Evolutionary conservation across 2,329 filamentous ascomycete species (phyloP), one percentile per base, ranked within the genome.

Genomic region (Cladophialophora chaetospira): DNA sequence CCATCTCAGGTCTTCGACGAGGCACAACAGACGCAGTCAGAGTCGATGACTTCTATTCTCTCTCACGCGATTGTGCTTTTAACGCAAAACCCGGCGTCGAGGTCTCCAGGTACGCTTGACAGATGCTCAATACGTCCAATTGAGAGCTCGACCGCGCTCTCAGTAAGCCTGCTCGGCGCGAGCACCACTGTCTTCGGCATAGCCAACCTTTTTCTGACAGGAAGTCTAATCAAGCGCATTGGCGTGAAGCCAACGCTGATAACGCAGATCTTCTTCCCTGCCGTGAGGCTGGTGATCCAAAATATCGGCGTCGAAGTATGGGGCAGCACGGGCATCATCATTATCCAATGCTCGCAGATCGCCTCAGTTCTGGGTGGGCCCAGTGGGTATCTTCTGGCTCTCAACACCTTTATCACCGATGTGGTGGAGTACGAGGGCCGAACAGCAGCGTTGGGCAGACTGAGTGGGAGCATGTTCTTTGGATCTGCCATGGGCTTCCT

Each of bases 321-420:
- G 1, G 82, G 82, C n/a, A 73, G 73, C 2, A 62, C 73, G 0
- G 87, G 87, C n/a, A 88, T 89, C 64, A 71, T 83, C 11, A 85
- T 89, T 25, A 82, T 89, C 26, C 87, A 90, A 69, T 71, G 72
- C 23, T 86, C 82, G 0, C 87, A 90, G 71, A 71, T 86, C 13
- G 85, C 89, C 52, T 88, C 85, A 0, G 75, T 89, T 13, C 62
- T 89, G 2, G 87, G 87, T 0, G 87, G 87, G 0, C 87, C 87
- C 0, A 81, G 82, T 0, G 87, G 87, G 0, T 89, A 88, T 65
- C 79, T 89, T 6, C 77, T 89, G 3, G 81, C 86, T 1, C 75
- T 88, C 19, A 89, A 89, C 63, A 85, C 86, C 10, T 84, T 87
- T 42, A 84, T 86, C 0, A 81, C 85, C 1, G 86, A 89, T 67